A percentile compares a stretch with the other conserved stretches of the same genome.
Conservation (phyloP, 139 green algal species). For the Chlorella ohadii region DNA sequence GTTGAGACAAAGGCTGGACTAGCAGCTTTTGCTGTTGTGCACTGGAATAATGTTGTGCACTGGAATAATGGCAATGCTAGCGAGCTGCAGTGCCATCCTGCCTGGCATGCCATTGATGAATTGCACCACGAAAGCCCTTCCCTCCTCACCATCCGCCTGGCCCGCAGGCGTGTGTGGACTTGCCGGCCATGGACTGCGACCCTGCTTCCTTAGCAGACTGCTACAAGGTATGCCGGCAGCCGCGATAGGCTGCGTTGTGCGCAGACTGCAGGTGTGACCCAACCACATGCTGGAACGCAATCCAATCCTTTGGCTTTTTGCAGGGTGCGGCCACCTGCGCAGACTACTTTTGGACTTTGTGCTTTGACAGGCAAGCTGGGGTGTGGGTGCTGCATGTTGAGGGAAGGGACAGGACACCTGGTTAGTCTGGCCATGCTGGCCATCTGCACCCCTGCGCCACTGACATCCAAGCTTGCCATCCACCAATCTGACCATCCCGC, state of each 20-base stretch:
- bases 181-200: constrained; percentile 44
- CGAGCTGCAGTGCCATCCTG: neutral
- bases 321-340: constrained; percentile 38
- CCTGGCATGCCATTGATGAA: neutral
- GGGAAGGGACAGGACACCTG: no score
- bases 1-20: no score
- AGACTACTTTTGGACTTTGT: constrained; percentile 60
- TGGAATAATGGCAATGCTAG: no score
- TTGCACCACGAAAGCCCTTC: neutral
- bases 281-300: no score
- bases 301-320: no score
- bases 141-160: neutral
- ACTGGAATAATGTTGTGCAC: no score
- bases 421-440: no score
- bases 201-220: constrained; percentile 21
- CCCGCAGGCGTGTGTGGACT: constrained; percentile 32
- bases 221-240: constrained; percentile 25
- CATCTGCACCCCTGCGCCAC: neutral
- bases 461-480: neutral
- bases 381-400: neutral
- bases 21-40: no score
- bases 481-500: neutral
- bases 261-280: no score
- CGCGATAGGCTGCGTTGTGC: no score
- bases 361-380: constrained; percentile 51